These are phyloP conservation scores for Kitagawia praeruptora DNA, from an alignment of 129 eudicot species.

Conservation along the genomic window DNA sequence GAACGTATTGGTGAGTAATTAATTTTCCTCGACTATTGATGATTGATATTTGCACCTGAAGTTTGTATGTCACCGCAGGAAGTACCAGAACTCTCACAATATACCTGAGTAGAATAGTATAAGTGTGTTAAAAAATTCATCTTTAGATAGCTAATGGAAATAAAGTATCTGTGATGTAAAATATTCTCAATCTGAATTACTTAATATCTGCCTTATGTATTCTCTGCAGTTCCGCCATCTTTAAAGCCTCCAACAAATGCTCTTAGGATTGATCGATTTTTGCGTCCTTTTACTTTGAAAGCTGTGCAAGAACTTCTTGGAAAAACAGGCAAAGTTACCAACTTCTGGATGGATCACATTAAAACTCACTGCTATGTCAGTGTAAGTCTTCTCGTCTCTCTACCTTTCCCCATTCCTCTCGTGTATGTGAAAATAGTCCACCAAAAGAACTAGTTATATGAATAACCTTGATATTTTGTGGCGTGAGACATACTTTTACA, in stretches of 20 bases:
- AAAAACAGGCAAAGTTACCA: conserved; percentile 42
- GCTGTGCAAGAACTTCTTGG: conserved; percentile 67
- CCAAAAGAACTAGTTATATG: background rate
- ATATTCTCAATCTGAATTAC: background rate
- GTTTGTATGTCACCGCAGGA: background rate
- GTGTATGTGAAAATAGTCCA: background rate
- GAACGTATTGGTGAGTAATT: conserved; percentile 53
- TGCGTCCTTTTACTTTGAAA: conserved; percentile 66
- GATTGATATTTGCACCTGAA: background rate
- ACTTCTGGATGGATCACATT: conserved; percentile 79
- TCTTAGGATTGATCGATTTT: conserved; percentile 49
- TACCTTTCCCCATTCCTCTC: background rate
- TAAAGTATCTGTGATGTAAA: background rate
- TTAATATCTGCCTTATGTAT: background rate
- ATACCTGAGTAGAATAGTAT: background rate
- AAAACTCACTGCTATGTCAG: conserved; percentile 73
- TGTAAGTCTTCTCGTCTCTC: conserved; percentile 9
- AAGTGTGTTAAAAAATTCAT: background rate
- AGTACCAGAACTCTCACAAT: background rate
- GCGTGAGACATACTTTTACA: background rate
- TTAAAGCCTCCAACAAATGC: conserved; percentile 48
- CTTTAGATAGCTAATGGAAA: background rate
- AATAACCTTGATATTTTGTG: background rate
- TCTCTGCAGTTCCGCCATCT: conserved; percentile 50
- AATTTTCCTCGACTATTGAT: background rate